A percentile compares a stretch with the other conserved stretches of the same genome.
Evolutionary conservation across 768 basidiomycete genomes (phyloP).

Genomic region (Pleurotus salmoneostramineus): DNA sequence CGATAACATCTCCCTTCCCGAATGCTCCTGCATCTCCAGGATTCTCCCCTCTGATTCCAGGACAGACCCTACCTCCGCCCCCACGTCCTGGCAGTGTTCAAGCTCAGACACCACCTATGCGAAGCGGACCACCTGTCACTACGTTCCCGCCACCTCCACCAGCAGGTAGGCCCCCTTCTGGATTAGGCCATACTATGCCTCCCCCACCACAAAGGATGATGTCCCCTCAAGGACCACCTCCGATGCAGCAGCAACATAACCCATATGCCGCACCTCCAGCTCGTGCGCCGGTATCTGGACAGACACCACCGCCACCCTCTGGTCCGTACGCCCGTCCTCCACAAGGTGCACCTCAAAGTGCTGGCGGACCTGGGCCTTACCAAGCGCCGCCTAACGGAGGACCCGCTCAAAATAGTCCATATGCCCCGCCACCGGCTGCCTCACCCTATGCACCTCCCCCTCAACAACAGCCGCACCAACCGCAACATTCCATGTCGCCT

Average conservation of each 20-base stretch:
- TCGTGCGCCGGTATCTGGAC: slow-evolving; percentile 35
- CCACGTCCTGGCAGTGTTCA: slow-evolving; percentile 62
- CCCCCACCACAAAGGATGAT: slow-evolving; percentile 39
- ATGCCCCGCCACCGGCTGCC: slow-evolving; percentile 37
- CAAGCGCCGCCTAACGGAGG: neutral
- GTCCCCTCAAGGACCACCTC: slow-evolving; percentile 40
- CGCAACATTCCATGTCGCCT: slow-evolving; percentile 13
- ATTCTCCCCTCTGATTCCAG: slow-evolving; percentile 31
- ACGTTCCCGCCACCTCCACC: slow-evolving; percentile 10
- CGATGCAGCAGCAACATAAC: slow-evolving; percentile 40
- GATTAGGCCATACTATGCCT: slow-evolving; percentile 14
- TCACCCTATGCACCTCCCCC: slow-evolving; percentile 20
- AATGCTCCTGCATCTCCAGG: slow-evolving; percentile 50
- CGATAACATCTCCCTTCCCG: slow-evolving; percentile 90
- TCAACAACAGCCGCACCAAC: slow-evolving; percentile 19
- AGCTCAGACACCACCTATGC: slow-evolving; percentile 39
- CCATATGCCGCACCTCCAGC: slow-evolving; percentile 46
- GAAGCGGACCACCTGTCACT: slow-evolving; percentile 19
- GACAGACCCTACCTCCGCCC: slow-evolving; percentile 55
- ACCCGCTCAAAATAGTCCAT: slow-evolving; percentile 10
- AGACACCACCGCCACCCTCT: slow-evolving; percentile 38
- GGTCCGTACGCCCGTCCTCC: slow-evolving; percentile 34
- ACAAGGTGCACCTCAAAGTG: too few species aligned
- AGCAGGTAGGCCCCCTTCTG: slow-evolving; percentile 23
- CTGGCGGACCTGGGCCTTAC: too few species aligned